These are phyloP conservation scores for Sarcodon sp. DNA, from an alignment of 768 basidiomycete genomes.

Conservation along the genomic window DNA sequence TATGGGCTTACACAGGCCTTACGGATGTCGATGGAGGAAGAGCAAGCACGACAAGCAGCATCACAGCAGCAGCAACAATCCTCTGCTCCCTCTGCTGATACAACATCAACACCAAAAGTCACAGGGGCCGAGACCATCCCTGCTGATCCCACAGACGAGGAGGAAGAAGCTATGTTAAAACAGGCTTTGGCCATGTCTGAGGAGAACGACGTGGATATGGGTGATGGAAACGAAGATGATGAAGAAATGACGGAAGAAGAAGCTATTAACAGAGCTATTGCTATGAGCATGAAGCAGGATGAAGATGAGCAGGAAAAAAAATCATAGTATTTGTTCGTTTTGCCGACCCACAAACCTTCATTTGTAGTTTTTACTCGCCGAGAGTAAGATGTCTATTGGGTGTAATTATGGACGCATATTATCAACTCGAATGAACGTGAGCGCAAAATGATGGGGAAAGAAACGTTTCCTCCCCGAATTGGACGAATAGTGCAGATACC, in stretches of 20 bases:
- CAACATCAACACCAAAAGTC: slow-evolving; percentile 20
- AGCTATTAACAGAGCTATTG: slow-evolving; percentile 82
- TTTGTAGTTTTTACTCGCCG: no score
- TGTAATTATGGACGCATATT: no score
- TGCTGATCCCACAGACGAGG: slow-evolving; percentile 41
- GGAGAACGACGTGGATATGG: slow-evolving; percentile 35
- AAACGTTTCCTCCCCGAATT: no score
- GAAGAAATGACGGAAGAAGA: slow-evolving; percentile 75
- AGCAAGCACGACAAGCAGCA: slow-evolving; percentile 61
- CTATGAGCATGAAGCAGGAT: slow-evolving; percentile 79
- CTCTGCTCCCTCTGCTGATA: slow-evolving; percentile 11
- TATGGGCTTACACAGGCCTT: slow-evolving; percentile 53
- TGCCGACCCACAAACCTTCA: not conserved
- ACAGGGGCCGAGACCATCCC: slow-evolving; percentile 20
- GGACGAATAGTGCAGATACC: no score
- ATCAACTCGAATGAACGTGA: no score
- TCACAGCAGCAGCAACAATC: slow-evolving; percentile 21
- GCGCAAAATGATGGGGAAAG: no score
- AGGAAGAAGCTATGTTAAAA: slow-evolving; percentile 69
- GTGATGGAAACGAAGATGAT: slow-evolving; percentile 37
- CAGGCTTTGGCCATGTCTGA: slow-evolving; percentile 70
- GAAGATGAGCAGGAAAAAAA: slow-evolving; percentile 34
- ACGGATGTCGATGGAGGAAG: slow-evolving; percentile 95
- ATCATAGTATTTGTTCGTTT: slow-evolving; percentile 11
- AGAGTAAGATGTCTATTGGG: no score